A percentile compares a stretch with the other conserved stretches of the same genome.
Evolutionary conservation across 306 rosid species (phyloP).

Genomic region (Begonia peltatifolia): DNA sequence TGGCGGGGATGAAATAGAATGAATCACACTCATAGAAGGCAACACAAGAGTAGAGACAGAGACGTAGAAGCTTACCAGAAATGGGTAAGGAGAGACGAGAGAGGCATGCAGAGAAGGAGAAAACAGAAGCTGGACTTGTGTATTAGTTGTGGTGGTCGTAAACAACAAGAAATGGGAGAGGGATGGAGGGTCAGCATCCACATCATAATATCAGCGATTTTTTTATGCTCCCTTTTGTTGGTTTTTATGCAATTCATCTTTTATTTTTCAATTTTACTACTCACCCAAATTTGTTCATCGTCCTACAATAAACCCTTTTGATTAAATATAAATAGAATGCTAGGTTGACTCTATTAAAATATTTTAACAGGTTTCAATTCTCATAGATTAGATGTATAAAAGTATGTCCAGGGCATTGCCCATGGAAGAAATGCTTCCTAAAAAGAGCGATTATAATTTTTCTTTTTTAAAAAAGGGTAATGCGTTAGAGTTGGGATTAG

Average conservation of each 20-base stretch:
- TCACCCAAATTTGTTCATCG: too few species aligned
- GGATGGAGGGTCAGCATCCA: conserved; percentile 15
- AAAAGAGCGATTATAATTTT: background rate
- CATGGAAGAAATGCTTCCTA: background rate
- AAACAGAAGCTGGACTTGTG: background rate
- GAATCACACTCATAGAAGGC: background rate
- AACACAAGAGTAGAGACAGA: background rate
- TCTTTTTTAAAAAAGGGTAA: background rate
- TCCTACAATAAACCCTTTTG: background rate
- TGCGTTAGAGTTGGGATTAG: conserved; percentile 37
- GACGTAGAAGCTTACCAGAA: background rate
- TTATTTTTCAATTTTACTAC: too few species aligned
- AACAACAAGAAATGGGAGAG: background rate
- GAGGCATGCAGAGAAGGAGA: background rate
- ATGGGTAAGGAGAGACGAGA: background rate
- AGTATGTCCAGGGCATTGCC: too few species aligned
- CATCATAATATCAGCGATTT: conserved; percentile 4
- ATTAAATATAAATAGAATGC: background rate
- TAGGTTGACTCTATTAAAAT: too few species aligned
- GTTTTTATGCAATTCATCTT: background rate
- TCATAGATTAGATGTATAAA: background rate
- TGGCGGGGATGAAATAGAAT: background rate
- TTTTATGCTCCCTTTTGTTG: background rate
- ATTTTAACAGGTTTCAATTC: too few species aligned
- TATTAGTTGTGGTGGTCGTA: too few species aligned